These are phyloP conservation scores for Aspergillus alliaceus DNA, from an alignment of 2,329 filamentous ascomycete species.

Conservation along the genomic window DNA sequence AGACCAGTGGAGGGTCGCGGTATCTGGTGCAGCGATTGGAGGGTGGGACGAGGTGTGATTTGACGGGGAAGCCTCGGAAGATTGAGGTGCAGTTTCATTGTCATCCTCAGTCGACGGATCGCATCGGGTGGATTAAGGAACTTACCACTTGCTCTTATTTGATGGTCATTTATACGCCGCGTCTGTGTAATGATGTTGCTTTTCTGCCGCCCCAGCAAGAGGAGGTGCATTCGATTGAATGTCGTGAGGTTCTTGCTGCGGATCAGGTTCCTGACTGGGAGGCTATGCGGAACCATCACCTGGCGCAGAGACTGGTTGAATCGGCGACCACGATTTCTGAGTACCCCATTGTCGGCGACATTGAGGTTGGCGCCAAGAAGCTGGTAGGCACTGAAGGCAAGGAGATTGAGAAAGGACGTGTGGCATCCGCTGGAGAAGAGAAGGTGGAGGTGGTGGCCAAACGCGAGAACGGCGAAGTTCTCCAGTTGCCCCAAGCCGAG, in stretches of 20 bases:
- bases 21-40: conserved; percentile 82
- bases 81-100: conserved; percentile 82
- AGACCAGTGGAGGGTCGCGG: conserved; percentile 77
- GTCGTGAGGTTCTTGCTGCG: conserved; percentile 67
- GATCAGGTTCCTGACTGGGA: conserved; percentile 54
- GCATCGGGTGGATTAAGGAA: conserved; percentile 91
- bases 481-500: conserved; percentile 64
- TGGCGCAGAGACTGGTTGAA: conserved; percentile 34
- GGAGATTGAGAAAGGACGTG: conserved; percentile 58
- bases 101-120: conserved; percentile 71
- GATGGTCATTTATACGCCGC: conserved; percentile 88
- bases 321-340: conserved; percentile 25
- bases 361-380: conserved; percentile 58
- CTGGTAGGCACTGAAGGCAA: conserved; percentile 57
- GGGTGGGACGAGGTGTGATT: conserved; percentile 79
- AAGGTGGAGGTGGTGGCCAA: conserved; percentile 52
- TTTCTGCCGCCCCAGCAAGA: conserved; percentile 80
- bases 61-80: conserved; percentile 77
- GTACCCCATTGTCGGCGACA: conserved; percentile 54
- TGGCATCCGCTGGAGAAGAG: conserved; percentile 53
- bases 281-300: conserved; percentile 34
- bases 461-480: conserved; percentile 62
- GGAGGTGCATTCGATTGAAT: conserved; percentile 73
- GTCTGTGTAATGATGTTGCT: conserved; percentile 81
- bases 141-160: conserved; percentile 87